Percentiles rank a stretch among this genome's conserved stretches.
These are phyloP conservation scores for Penicillium olsonii DNA, from an alignment of 2,329 filamentous ascomycete species.

Conservation along the genomic window DNA sequence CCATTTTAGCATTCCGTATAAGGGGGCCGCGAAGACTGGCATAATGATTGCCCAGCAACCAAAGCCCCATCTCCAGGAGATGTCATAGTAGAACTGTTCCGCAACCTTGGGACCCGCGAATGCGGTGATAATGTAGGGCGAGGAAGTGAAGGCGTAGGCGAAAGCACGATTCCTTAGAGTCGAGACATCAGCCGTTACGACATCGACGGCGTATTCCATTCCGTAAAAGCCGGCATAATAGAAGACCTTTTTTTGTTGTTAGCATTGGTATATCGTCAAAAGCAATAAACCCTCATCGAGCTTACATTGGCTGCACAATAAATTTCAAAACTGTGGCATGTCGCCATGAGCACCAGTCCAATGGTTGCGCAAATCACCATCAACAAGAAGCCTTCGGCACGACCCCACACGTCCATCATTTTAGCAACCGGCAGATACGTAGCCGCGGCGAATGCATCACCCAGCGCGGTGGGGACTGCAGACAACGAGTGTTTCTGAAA, in stretches of 20 bases:
- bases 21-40: constrained; percentile 55
- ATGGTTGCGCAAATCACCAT: constrained; percentile 47
- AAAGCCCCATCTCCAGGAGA: constrained; percentile 62
- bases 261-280: not conserved
- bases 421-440: constrained; percentile 60
- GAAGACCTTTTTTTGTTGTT: constrained; percentile 50
- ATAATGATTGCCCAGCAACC: constrained; percentile 61
- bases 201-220: constrained; percentile 56
- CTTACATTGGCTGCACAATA: constrained; percentile 58
- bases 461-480: constrained; percentile 53
- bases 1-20: constrained; percentile 53
- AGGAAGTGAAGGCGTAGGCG: constrained; percentile 60
- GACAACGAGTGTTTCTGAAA: constrained; percentile 54
- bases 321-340: constrained; percentile 57
- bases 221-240: constrained; percentile 60
- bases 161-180: constrained; percentile 61
- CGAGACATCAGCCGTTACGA: constrained; percentile 65
- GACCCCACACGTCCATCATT: constrained; percentile 60
- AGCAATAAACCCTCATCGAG: not conserved
- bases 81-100: constrained; percentile 48
- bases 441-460: constrained; percentile 55
- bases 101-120: constrained; percentile 56
- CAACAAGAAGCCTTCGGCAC: constrained; percentile 55
- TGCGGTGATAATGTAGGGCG: constrained; percentile 63
- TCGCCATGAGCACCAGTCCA: constrained; percentile 60